Conservation (phyloP, 2,329 filamentous ascomycete genomes). For the Epichloe bromicola region DNA sequence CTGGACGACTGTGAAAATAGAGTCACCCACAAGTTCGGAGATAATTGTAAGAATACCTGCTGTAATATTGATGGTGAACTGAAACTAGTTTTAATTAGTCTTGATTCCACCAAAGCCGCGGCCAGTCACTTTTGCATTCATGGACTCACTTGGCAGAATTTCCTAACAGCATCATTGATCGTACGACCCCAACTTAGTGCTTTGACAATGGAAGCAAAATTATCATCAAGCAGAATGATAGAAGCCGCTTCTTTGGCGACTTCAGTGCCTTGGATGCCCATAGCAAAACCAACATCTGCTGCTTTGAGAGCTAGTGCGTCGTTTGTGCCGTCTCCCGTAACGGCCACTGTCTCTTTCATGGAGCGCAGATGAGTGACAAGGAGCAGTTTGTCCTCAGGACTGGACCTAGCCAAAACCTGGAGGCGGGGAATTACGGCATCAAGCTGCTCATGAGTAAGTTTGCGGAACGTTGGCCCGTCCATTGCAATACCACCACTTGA, state of each 20-base stretch:
- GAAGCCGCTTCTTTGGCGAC: constrained; percentile 54
- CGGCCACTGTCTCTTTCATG: constrained; percentile 52
- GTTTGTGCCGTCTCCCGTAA: constrained; percentile 55
- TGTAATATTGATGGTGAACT: constrained; percentile 58
- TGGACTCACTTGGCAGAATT: constrained; percentile 41
- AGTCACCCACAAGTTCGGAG: constrained; percentile 42
- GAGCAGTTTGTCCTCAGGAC: constrained; percentile 55
- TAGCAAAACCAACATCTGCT: constrained; percentile 54
- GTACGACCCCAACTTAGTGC: constrained; percentile 49
- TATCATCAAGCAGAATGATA: constrained; percentile 53
- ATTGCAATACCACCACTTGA: constrained; percentile 55
- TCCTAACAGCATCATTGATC: constrained; percentile 50
- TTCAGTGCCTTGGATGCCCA: constrained; percentile 54
- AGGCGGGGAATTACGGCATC: constrained; percentile 45
- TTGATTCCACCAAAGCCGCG: neutral
- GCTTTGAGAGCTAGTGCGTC: constrained; percentile 53
- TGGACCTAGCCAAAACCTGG: constrained; percentile 55
- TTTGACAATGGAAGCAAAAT: constrained; percentile 51
- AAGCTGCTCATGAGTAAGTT: constrained; percentile 35
- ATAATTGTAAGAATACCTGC: constrained; percentile 51
- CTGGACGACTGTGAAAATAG: constrained; percentile 49
- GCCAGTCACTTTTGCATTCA: neutral
- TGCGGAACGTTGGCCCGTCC: constrained; percentile 40
- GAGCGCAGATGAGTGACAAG: constrained; percentile 52
- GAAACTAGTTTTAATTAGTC: constrained; percentile 26